Evolutionary conservation across 2,329 filamentous ascomycete species (phyloP), one percentile per base, ranked within the genome.

Genomic region (Lasiodiplodia citricola): DNA sequence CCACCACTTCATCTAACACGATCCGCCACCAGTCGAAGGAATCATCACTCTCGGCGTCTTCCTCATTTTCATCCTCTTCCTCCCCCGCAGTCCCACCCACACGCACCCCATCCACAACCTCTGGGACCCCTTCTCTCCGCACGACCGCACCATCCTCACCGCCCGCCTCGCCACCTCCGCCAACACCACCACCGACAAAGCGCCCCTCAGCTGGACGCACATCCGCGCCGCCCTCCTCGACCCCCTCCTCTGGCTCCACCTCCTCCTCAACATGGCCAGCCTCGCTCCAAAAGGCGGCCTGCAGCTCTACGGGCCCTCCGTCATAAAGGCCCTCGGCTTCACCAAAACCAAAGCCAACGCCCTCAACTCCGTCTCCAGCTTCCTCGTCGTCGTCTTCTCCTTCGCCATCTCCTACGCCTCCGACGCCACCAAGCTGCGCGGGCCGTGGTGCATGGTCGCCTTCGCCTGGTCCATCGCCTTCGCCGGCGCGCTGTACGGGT

Each of bases 221-320:
- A 13, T 58, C 4, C 13, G n/a, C 11, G 37, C 28, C 10, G 56
- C 56, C 14, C n/a, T 58, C 8, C 2, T n/a, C 11, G 35, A 58
- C 37, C 14, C 11, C 6, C n/a, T 23, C 28, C 35, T 41, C 21
- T 58, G 35, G 35, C 56, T 58, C 10, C 37, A 58, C 3, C 56
- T 58, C 11, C 0, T 23, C 37, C 56, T 58, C 56, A 58, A 58
- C 56, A 37, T 58, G 18, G 56, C 41, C 11, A 58, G 35, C 56
- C 35, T 58, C 2, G 56, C 56, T 3, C 56, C 56, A 4, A 58
- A 58, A n/a, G 37, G 56, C 56, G 56, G 56, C 37, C 56, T 58
- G 7, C 56, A 58, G 37, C 56, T 58, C 21, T 58, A 58, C 14
- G 35, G 56, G 1, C 56, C 21, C 11, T 25, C 56, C 13, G 21